Evolutionary conservation across 768 basidiomycete species (phyloP).

Genomic region (Royoungia palumana): DNA sequence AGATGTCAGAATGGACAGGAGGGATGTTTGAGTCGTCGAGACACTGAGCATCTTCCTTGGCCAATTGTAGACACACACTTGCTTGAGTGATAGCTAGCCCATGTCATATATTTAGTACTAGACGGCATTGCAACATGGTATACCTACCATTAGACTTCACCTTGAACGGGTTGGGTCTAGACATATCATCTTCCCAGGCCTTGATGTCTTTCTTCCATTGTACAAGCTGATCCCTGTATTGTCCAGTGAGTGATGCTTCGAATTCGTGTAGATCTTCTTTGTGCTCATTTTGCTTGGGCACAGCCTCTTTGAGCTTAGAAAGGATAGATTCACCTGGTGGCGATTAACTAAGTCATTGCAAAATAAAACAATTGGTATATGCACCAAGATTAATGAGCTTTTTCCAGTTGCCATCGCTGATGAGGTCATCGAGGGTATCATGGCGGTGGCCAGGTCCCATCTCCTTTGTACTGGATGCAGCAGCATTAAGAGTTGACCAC

Average conservation of each 20-base stretch:
- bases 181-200: neutral
- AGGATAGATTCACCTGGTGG: neutral
- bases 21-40: too few species aligned
- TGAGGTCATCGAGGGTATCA: constrained; percentile 38
- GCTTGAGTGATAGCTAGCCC: constrained; percentile 12
- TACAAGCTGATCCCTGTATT: neutral
- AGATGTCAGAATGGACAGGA: too few species aligned
- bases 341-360: too few species aligned
- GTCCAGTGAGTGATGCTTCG: neutral
- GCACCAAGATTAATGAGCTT: constrained; percentile 30
- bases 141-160: neutral
- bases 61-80: constrained; percentile 7
- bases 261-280: constrained; percentile 5
- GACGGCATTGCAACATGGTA: too few species aligned
- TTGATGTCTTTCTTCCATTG: neutral
- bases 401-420: constrained; percentile 36
- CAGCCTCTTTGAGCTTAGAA: neutral
- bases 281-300: constrained; percentile 8
- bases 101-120: too few species aligned
- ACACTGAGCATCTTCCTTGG: constrained; percentile 15
- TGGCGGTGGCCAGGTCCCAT: constrained; percentile 33
- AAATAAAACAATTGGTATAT: constrained; percentile 1
- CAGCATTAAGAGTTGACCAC: constrained; percentile 36
- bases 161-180: constrained; percentile 10
- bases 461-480: constrained; percentile 32